Conservation (phyloP, 2,329 filamentous ascomycete genomes). For the Elsinoe fawcettii region DNA sequence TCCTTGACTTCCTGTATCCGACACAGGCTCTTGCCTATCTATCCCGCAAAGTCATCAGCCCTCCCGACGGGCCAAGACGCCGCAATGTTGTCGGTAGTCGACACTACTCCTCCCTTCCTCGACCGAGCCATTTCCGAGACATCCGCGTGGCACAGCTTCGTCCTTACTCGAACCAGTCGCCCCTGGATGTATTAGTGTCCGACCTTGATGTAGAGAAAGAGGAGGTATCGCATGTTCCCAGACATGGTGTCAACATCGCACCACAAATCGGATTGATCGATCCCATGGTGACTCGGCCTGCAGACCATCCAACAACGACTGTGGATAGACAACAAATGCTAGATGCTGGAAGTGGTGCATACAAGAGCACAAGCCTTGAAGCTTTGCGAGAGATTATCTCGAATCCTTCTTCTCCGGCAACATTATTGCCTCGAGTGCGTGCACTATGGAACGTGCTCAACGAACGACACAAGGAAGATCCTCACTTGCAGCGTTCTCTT, state of each 20-base stretch:
- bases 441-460: background rate
- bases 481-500: background rate
- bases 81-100: slow-evolving; percentile 2
- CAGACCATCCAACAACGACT: background rate
- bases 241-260: background rate
- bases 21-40: slow-evolving; percentile 34
- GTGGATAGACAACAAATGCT: background rate
- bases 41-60: background rate
- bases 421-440: slow-evolving; percentile 1
- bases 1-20: slow-evolving; percentile 44
- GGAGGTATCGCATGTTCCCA: background rate
- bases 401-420: background rate
- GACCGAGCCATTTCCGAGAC: background rate
- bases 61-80: background rate
- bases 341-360: background rate
- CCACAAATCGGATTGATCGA: background rate
- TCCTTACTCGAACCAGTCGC: slow-evolving; percentile 2
- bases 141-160: slow-evolving; percentile 8
- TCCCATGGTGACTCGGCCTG: background rate
- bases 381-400: background rate
- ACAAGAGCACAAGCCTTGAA: background rate
- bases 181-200: background rate
- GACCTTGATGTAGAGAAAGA: background rate
- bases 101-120: slow-evolving; percentile 3
- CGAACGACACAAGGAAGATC: background rate